These are phyloP conservation scores for Funneliformis caledonium DNA, from an alignment of 371 early-diverging fungal species.

Conservation along the genomic window DNA sequence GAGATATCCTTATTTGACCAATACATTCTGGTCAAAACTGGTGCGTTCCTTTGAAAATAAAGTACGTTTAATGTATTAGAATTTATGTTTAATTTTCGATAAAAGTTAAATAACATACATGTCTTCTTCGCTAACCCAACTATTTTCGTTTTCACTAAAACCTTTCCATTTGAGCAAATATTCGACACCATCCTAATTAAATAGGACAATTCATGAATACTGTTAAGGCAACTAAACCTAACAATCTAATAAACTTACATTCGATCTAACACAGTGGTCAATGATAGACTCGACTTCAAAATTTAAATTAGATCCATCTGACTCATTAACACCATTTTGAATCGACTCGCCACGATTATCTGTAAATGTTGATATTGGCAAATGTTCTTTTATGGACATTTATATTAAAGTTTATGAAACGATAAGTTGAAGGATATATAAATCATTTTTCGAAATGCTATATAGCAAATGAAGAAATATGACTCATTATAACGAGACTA, in stretches of 20 bases:
- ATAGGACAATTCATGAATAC: neutral
- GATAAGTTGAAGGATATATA: too few species aligned
- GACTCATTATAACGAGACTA: too few species aligned
- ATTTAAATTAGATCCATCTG: neutral
- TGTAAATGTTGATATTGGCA: too few species aligned
- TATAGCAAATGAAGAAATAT: too few species aligned
- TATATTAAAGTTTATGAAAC: too few species aligned
- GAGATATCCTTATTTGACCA: neutral
- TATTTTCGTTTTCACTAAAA: neutral
- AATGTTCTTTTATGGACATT: too few species aligned
- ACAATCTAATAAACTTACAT: neutral
- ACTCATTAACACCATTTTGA: neutral
- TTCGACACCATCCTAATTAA: neutral
- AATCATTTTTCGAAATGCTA: too few species aligned
- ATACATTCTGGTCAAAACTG: neutral
- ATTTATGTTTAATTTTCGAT: neutral
- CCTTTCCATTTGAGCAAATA: neutral
- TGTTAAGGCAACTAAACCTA: neutral
- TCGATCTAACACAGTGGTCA: neutral
- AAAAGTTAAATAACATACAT: neutral
- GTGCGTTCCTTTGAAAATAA: neutral
- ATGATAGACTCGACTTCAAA: neutral
- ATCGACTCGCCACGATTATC: too few species aligned
- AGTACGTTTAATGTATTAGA: neutral
- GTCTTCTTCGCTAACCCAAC: neutral